Evolutionary conservation across 2,329 filamentous ascomycete genomes (phyloP).

Genomic region (Fusarium sp.): DNA sequence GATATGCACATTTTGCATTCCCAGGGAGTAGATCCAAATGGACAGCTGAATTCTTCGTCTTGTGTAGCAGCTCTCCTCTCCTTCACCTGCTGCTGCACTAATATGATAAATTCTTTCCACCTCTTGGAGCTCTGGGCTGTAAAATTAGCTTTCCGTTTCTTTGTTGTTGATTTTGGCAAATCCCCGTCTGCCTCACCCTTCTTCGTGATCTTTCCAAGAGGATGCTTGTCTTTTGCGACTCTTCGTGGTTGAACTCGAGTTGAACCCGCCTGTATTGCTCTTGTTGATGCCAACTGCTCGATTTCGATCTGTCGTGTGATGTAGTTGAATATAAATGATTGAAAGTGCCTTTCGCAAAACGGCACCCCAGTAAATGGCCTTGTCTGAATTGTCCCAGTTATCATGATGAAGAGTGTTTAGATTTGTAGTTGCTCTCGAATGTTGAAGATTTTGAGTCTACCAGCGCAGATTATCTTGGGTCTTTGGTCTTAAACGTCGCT

Average conservation of each 20-base stretch:
- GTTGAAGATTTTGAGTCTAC: no score
- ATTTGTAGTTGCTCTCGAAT: not conserved
- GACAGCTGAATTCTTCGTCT: not conserved
- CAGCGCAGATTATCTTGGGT: not conserved
- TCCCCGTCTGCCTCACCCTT: not conserved
- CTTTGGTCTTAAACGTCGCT: not conserved
- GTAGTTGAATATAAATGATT: not conserved
- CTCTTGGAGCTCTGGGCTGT: not conserved
- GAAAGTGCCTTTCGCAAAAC: constrained; percentile 13
- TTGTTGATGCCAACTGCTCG: not conserved
- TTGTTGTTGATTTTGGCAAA: not conserved
- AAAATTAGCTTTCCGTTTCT: not conserved
- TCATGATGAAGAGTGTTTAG: not conserved
- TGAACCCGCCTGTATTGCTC: not conserved
- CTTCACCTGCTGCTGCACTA: not conserved
- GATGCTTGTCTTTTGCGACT: constrained; percentile 17
- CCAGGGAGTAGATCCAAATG: constrained; percentile 18
- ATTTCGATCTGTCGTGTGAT: not conserved
- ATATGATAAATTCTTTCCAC: not conserved
- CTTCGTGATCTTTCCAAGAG: not conserved
- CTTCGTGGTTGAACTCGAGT: constrained; percentile 14
- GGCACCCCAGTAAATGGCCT: not conserved
- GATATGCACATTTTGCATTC: constrained; percentile 3
- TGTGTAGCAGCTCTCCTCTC: not conserved
- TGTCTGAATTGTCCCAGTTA: not conserved